Base-by-base conservation (phyloP, 108 stramenopile genomes). In the Schizochytrium sp. region DNA sequence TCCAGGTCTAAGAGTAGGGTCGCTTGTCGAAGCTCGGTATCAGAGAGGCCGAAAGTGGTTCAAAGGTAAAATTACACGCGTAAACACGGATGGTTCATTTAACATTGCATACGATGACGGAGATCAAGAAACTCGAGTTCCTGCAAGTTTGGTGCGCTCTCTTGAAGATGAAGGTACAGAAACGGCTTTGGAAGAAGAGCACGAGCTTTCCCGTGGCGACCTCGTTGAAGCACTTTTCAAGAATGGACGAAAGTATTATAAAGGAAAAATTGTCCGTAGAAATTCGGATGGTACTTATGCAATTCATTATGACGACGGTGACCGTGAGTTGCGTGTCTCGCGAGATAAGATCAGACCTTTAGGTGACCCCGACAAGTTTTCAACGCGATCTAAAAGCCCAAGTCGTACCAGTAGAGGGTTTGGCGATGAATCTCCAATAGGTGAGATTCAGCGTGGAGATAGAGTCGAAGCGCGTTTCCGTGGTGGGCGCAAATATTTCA, bases 21-120 rank as follows among this genome's bases (percentile, higher is more conserved):
- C 92, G 69, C 90, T 72, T 57, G 93, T 94, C 56, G 93, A 94
- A 83, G 94, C 92, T 4, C 55, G 90, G 10, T 92, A 89, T 57
- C 90, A 90, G 3, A 92, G 94, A 44, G 61, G 90, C 42, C 42
- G 40, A 13, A 90, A 90, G 56, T 88, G 28, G 45, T 91, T 88
- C 61, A 46, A 56, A n/a, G 91, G 91, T n/a, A 88, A 88, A 47
- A 72, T 93, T 72, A 41, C 57, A 49, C 57, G 88, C 40, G 92
- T 57, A 47, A 87, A 91, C 57, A 56, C 47, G 3, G 93, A 93
- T 59, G 91, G 45, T 3, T 93, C 93, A 3, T 92, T 69, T 19
- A 89, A 93, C 60, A 89, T 94, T 12, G 13, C 45, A 38, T 93
- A 92, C 64, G 92, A 92, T 42, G 92, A 92, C 56, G 92, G 92